A percentile compares a stretch with the other conserved stretches of the same genome.
These are phyloP conservation scores for Wallacemonas sp. DNA, from an alignment of 208 protist genomes.

Conservation along the genomic window DNA sequence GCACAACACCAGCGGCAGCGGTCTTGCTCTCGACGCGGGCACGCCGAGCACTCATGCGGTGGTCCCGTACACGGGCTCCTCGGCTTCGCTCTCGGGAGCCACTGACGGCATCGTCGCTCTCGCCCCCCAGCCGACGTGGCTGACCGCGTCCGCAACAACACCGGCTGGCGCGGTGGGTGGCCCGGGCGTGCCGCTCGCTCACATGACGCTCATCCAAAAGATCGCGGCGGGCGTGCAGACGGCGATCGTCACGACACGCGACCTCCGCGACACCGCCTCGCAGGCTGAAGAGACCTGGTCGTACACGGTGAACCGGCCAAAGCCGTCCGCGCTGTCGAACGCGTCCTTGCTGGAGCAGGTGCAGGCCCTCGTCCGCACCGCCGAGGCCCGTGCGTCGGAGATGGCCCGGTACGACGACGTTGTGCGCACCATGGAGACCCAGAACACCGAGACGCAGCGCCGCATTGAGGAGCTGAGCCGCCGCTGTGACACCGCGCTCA, in stretches of 20 bases:
- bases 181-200: slow-evolving; percentile 51
- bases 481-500: slow-evolving; percentile 38
- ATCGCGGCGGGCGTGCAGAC: slow-evolving; percentile 52
- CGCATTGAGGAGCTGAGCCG: slow-evolving; percentile 68
- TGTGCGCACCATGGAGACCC: slow-evolving; percentile 48
- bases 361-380: slow-evolving; percentile 54
- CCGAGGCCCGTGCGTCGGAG: slow-evolving; percentile 45
- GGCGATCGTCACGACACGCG: slow-evolving; percentile 38
- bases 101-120: too few species aligned
- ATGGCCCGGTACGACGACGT: slow-evolving; percentile 53
- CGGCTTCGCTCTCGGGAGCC: too few species aligned
- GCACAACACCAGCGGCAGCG: not conserved
- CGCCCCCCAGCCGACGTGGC: too few species aligned
- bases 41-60: too few species aligned
- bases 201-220: slow-evolving; percentile 74
- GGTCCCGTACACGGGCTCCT: too few species aligned
- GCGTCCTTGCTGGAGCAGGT: slow-evolving; percentile 59
- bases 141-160: too few species aligned
- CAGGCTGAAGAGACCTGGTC: slow-evolving; percentile 52
- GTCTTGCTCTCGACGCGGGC: too few species aligned
- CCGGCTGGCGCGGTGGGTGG: slow-evolving; percentile 16
- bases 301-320: slow-evolving; percentile 26
- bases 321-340: slow-evolving; percentile 70
- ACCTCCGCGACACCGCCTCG: slow-evolving; percentile 43
- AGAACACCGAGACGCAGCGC: slow-evolving; percentile 64